Evolutionary conservation across 1,284 basidiomycete species (phyloP), one percentile per base, ranked within the genome.

Genomic region (Takashimella koratensis): DNA sequence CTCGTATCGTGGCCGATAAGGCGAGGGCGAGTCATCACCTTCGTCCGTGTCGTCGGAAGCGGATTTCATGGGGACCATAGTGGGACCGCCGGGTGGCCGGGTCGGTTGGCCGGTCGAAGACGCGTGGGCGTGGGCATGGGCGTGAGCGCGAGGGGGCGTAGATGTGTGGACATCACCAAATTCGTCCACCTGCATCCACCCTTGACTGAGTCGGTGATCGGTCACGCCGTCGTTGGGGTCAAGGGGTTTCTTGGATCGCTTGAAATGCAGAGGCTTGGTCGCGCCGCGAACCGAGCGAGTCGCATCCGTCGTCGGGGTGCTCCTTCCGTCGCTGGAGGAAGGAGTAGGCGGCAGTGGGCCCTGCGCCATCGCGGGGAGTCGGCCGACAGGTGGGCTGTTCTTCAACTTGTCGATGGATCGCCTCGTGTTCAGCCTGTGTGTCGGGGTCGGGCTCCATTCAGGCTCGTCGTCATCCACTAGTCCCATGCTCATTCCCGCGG

Each of bases 131-230:
- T 13, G n/a, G 20, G 46, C 46, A 11, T 25, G 46, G 27, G 13
- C 23, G 52, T 36, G 25, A 45, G 53, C 5, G 40, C 44, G 23
- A 49, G 53, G 20, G 49, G 48, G 25, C 21, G 44, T 25, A 47
- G 53, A 11, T 19, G 30, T 21, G 49, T 48, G 12, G 46, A 49
- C 25, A 51, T 50, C 49, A 16, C 40, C 53, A 55, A 55, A 52
- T 42, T 56, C 50, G 50, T 56, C 47, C 10, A 68, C 45, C 27
- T 66, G 59, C 10, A 66, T 57, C 64, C 67, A 68, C 44, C 66
- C 59, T 49, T 65, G 62, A 40, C 63, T 66, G 25, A 67, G 36
- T 8, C 66, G 43, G 20, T 57, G 53, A 49, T 63, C 52, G 40
- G 54, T 50, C 43, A 52, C 56, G 49, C 4, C 26, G 10, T 47